Conservation (phyloP, 2,329 filamentous ascomycete genomes). For the Hirsutella minnesotensis region DNA sequence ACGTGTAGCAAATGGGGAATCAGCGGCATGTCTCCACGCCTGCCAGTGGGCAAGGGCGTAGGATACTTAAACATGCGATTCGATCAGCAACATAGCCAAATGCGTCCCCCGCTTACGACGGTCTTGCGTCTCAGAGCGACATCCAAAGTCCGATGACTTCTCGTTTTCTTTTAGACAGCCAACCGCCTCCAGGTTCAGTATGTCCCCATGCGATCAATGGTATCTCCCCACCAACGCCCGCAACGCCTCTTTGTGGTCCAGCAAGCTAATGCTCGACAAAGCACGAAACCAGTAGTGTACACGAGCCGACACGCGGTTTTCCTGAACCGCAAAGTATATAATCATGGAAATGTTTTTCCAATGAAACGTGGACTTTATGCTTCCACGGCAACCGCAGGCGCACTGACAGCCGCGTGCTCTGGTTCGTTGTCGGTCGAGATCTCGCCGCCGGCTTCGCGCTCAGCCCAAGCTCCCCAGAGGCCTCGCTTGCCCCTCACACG, state of each 20-base stretch:
- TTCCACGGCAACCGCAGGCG: slow-evolving; percentile 24
- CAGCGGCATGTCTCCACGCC: not conserved
- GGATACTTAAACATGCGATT: no score
- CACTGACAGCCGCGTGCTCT: slow-evolving; percentile 19
- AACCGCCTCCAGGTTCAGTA: slow-evolving; percentile 8
- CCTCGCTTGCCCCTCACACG: slow-evolving; percentile 81
- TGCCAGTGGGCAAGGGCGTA: no score
- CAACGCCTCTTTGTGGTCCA: slow-evolving; percentile 20
- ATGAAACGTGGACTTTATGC: slow-evolving; percentile 14
- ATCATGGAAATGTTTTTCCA: not conserved
- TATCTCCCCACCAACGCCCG: slow-evolving; percentile 25
- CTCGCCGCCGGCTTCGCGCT: slow-evolving; percentile 56
- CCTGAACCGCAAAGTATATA: slow-evolving; percentile 6
- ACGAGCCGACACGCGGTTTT: slow-evolving; percentile 14
- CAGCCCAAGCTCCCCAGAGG: slow-evolving; percentile 96
- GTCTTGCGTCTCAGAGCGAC: not conserved
- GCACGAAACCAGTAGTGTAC: slow-evolving; percentile 22
- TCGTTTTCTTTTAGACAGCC: slow-evolving; percentile 9
- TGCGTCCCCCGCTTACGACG: no score
- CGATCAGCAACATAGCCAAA: no score
- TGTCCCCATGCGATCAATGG: slow-evolving; percentile 19
- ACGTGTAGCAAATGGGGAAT: not conserved
- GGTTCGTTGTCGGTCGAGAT: slow-evolving; percentile 39
- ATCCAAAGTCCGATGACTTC: slow-evolving; percentile 4
- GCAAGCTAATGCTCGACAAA: slow-evolving; percentile 18